Conservation (phyloP, 2,329 filamentous ascomycete genomes). For the Beauveria sp. region DNA sequence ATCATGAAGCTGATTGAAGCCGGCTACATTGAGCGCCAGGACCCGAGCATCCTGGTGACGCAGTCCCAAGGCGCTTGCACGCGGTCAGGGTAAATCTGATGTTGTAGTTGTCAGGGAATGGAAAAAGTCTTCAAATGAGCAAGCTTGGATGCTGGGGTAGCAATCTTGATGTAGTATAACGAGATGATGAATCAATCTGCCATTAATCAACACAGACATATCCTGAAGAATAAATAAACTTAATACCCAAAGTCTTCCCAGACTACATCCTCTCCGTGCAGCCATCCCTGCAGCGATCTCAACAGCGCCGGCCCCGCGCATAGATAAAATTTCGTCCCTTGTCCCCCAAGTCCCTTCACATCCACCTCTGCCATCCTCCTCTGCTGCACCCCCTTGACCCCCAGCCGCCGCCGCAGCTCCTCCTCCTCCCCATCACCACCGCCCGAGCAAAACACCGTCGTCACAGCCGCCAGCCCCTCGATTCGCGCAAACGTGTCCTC, state of each 20-base stretch:
- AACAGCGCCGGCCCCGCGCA: slow-evolving; percentile 39
- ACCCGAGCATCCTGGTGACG: slow-evolving; percentile 12
- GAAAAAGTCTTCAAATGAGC: too few relatives aligned
- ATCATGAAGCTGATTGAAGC: slow-evolving; percentile 25
- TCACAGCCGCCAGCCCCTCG: slow-evolving; percentile 41
- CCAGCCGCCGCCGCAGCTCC: slow-evolving; percentile 25
- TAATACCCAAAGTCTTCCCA: slow-evolving; percentile 57
- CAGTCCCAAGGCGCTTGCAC: neutral
- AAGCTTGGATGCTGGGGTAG: neutral
- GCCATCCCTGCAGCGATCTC: slow-evolving; percentile 39
- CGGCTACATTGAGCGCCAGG: slow-evolving; percentile 25
- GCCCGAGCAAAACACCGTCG: slow-evolving; percentile 60
- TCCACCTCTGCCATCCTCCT: slow-evolving; percentile 35
- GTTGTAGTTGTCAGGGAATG: too few relatives aligned
- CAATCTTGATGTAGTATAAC: neutral
- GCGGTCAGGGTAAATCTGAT: neutral
- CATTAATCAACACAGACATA: too few relatives aligned
- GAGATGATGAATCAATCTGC: neutral
- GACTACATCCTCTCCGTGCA: slow-evolving; percentile 44
- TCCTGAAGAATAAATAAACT: neutral
- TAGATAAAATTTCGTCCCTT: slow-evolving; percentile 42
- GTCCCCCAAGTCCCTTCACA: slow-evolving; percentile 30
- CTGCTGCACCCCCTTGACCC: slow-evolving; percentile 23
- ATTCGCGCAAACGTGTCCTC: slow-evolving; percentile 48
- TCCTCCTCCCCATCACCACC: slow-evolving; percentile 24